Evolutionary conservation across 768 basidiomycete genomes (phyloP), one percentile per base, ranked within the genome.

Genomic region (Boletellus ananiceps): DNA sequence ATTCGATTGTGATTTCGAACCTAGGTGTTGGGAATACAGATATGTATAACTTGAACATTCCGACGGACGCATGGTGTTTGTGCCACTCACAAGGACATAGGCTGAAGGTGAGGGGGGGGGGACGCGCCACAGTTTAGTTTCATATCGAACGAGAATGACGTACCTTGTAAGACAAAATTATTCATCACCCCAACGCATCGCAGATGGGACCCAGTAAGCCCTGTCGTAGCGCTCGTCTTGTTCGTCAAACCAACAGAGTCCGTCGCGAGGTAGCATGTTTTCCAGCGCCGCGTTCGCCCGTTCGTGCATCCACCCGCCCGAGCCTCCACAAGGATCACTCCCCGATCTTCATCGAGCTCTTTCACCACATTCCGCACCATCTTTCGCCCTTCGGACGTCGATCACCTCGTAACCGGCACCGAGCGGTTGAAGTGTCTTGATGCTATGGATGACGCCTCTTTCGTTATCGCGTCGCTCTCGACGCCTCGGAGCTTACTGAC

Each of bases 171-270:
- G n/a, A n/a, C n/a, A n/a, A n/a, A n/a, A 2, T 29, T 9, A 29
- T 45, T 79, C 71, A 50, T 89, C 86, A 21, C 42, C 31, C 90
- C 91, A 96, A 50, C 78, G 78, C 79, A 95, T 88, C 3, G 86
- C 86, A 12, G 88, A 89, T 1, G 87, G 85, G 11, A 95, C 76
- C 93, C 93, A 97, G 64, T 92, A 95, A 21, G 83, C 80, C 49
- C 76, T 74, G 25, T 82, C 81, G 27, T 70, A 72, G 14, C 63
- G 64, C 57, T 82, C 81, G 46, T 88, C 90, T 67, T 96, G 93
- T 21, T 90, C 85, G 61, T 99, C 96, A 27, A 98, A 62, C 96
- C 96, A 99, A 50, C 90, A 94, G 21, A 95, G 71, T 1, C 94
- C 95, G 55, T 98, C 93, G 23, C 86, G 76, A 53, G 91, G 74